Base-by-base conservation (phyloP, 1,284 basidiomycete species). In the Veloboletus limbatus region DNA sequence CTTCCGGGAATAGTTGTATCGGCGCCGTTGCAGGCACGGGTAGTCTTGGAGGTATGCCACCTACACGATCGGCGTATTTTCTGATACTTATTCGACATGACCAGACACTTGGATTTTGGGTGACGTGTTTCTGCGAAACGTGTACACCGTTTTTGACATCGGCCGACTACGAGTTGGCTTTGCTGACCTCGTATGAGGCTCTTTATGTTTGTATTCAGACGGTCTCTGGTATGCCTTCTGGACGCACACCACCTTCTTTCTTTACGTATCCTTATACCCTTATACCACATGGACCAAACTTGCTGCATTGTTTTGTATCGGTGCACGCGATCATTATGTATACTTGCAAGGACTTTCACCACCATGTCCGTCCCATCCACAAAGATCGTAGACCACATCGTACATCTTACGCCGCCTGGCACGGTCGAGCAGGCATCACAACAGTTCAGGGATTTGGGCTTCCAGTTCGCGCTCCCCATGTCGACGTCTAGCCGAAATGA, bases 351-450 rank as follows among this genome's bases (percentile, higher is more conserved):
- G 33, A 34, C 20, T 13, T 34, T 24, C 9, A 26, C 8, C 9
- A 26, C 8, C 22, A 55, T 60, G 56, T 26, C 53, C 6, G 30
- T 34, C 5, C 63, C 63, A 26, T 70, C 73, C 13, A 83, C 81
- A 0, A 70, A 67, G 34, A 77, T 63, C 8, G 62, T 86, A 14
- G 84, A 87, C 51, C 84, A 87, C 55, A 78, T 87, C 49, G 74
- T 87, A 0, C 77, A 86, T 58, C 68, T 87, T n/a, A 79, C 77
- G 0, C 77, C 82, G 1, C 78, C 82, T 2, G 81, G 76, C 0
- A 70, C 76, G 1, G 67, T 85, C 4, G 57, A 72, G n/a, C 62
- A 73, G 28, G 73, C 70, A n/a, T 69, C 77, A 1, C 60, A 71
- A 18, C 71, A 77, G 40, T 86, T 82, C 53, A 68, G 67, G n/a